Conservation (phyloP, 805 yeast species). For the Saccharomycodes ludwigii region DNA sequence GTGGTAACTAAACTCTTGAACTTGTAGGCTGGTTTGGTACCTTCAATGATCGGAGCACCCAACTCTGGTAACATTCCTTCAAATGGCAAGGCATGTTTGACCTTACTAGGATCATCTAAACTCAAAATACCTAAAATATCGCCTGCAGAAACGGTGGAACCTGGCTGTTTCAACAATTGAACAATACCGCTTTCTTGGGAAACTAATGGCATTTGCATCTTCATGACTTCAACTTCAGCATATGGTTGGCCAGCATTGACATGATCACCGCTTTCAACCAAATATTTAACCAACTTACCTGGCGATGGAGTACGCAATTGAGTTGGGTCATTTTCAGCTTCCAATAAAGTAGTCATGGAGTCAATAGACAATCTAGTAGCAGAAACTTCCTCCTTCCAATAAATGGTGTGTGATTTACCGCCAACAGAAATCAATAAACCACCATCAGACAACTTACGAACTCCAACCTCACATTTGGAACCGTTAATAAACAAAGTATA, state of each 20-base stretch:
- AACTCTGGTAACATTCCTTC: constrained; percentile 87
- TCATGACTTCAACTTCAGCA: constrained; percentile 99
- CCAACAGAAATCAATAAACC: constrained; percentile 79
- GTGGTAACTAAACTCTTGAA: constrained; percentile 47
- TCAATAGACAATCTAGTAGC: constrained; percentile 93
- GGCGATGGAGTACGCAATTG: constrained; percentile 98
- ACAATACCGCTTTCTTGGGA: constrained; percentile 90
- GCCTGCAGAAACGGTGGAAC: constrained; percentile 93
- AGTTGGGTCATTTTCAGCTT: constrained; percentile 95
- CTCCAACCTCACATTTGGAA: constrained; percentile 78
- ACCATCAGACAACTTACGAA: constrained; percentile 85
- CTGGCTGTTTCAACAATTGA: constrained; percentile 93
- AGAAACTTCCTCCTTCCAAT: constrained; percentile 96
- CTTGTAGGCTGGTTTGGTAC: constrained; percentile 73
- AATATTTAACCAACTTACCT: constrained; percentile 87
- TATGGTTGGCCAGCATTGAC: constrained; percentile 82
- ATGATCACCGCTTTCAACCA: constrained; percentile 94
- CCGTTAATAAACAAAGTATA: constrained; percentile 91
- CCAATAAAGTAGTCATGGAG: constrained; percentile 86
- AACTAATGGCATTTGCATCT: constrained; percentile 96
- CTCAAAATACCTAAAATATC: constrained; percentile 92
- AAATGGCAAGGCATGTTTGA: constrained; percentile 89
- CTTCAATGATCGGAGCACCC: constrained; percentile 74
- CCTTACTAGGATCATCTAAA: constrained; percentile 92
- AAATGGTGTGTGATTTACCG: constrained; percentile 88